A percentile compares a stretch with the other conserved stretches of the same genome.
phyloP scores from a whole-genome alignment of 106 monocot species.

The Dendrobium nobile region DNA sequence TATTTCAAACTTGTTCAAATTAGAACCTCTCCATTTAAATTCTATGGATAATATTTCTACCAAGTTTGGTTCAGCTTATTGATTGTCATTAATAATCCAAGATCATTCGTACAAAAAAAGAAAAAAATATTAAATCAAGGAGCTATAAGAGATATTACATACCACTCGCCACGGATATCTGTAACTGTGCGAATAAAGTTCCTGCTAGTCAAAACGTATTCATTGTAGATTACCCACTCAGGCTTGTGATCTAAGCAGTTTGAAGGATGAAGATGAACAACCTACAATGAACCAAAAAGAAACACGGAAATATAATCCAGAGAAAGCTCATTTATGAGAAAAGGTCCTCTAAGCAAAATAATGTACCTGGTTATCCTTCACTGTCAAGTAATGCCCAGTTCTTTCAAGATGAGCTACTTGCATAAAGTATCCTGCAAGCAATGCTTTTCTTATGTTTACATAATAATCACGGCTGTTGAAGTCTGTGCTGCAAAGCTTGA shows the following conservation, averaged over 20 bases:
- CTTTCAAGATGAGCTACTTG: conserved; percentile 78
- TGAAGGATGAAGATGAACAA: no score
- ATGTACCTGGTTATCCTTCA: conserved; percentile 67
- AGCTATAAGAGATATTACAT: no score
- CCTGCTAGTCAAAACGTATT: no score
- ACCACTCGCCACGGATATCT: no score
- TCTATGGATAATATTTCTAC: neutral
- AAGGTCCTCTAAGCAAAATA: neutral
- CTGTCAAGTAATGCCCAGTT: conserved; percentile 64
- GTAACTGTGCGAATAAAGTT: no score
- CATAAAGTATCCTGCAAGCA: conserved; percentile 77
- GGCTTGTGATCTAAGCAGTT: no score
- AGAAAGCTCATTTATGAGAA: neutral
- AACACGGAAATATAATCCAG: neutral
- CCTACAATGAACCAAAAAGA: no score
- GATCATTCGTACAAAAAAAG: no score
- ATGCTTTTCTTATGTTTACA: conserved; percentile 58
- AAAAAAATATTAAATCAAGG: no score
- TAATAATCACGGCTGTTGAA: conserved; percentile 70
- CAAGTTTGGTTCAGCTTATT: neutral
- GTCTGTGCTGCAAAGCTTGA: conserved; percentile 71
- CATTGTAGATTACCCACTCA: no score
- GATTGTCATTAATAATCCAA: neutral
- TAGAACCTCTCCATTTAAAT: neutral
- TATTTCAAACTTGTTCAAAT: neutral